Base-by-base conservation (phyloP, 129 eudicot genomes). In the Kitagawia praeruptora region DNA sequence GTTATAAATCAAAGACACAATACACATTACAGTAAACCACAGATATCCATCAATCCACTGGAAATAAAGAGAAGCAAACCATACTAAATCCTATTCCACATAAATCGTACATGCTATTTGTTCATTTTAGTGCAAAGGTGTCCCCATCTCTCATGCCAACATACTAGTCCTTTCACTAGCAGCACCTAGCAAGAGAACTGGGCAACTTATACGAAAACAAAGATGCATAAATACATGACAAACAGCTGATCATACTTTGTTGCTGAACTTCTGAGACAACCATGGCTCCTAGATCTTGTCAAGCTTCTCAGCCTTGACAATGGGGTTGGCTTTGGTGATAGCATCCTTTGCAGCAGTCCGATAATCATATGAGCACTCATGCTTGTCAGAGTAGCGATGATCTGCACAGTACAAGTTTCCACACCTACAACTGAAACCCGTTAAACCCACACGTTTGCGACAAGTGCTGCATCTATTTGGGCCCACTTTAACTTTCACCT, bases 361-460 rank as follows among this genome's bases (percentile, higher is more conserved):
- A 82, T 89, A 91, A 71, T 91, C 96, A 82, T 84, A 91, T 5
- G 88, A 87, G 78, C 96, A 91, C 71, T 84, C 88, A 44, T 91
- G 97, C 75, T 91, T 91, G 73, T 89, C 97, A 28, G 97, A 84
- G 85, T 91, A 91, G 25, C 97, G 93, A 74, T 91, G 97, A 48
- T 81, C 84, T 12, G 92, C 84, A 76, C 93, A 91, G 75, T 87
- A 91, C 34, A 89, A 82, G 78, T 87, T 84, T 34, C 92, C 97
- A 9, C 97, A 91, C 78, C 83, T 84, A 82, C 93, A 91, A 39
- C 67, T 86, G 88, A 91, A 91, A 19, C 90, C 89, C 16, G 92
- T 91, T 77, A 89, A 78, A 21, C 97, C 97, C 13, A 91, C 92
- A 46, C 90, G 89, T 83, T 91, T 91, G 37, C 88, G 85, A 66